A percentile compares a stretch with the other conserved stretches of the same genome.
These are phyloP conservation scores for Monascus purpureus DNA, from an alignment of 495 filamentous ascomycete genomes.

Conservation along the genomic window DNA sequence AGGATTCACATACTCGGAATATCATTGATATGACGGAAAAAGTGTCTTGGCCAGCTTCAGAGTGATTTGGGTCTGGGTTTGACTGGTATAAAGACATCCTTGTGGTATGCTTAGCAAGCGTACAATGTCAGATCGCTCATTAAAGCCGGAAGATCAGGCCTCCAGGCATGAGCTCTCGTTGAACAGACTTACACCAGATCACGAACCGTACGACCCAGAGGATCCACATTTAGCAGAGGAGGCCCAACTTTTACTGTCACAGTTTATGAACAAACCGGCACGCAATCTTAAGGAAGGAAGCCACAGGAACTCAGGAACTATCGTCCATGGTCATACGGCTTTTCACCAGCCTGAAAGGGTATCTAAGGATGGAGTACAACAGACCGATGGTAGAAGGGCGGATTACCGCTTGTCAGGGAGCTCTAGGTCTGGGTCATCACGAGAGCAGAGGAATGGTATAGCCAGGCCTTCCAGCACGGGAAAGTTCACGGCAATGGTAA, in stretches of 20 bases:
- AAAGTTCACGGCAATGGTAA: not conserved
- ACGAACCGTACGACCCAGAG: not conserved
- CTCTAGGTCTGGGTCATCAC: too few relatives aligned
- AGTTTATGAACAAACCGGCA: not conserved
- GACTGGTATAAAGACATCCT: not conserved
- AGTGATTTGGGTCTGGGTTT: not conserved
- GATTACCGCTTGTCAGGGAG: too few relatives aligned
- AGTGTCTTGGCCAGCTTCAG: not conserved
- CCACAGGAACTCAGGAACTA: not conserved
- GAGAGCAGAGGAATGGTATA: too few relatives aligned
- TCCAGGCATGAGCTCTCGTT: too few relatives aligned
- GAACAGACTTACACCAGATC: too few relatives aligned
- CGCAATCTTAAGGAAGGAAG: not conserved
- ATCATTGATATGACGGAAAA: too few relatives aligned
- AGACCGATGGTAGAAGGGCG: too few relatives aligned
- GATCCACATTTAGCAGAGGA: not conserved
- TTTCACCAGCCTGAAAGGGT: too few relatives aligned
- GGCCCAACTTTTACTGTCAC: conserved; percentile 3
- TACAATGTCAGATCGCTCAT: not conserved
- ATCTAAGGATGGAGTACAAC: too few relatives aligned
- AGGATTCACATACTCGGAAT: too few relatives aligned
- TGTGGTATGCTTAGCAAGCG: not conserved
- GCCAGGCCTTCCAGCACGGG: too few relatives aligned
- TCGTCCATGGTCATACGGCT: too few relatives aligned
- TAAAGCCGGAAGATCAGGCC: not conserved